A percentile compares a stretch with the other conserved stretches of the same genome.
phyloP scores from a whole-genome alignment of 148 eudicot genomes.

The Cornus controversa region DNA sequence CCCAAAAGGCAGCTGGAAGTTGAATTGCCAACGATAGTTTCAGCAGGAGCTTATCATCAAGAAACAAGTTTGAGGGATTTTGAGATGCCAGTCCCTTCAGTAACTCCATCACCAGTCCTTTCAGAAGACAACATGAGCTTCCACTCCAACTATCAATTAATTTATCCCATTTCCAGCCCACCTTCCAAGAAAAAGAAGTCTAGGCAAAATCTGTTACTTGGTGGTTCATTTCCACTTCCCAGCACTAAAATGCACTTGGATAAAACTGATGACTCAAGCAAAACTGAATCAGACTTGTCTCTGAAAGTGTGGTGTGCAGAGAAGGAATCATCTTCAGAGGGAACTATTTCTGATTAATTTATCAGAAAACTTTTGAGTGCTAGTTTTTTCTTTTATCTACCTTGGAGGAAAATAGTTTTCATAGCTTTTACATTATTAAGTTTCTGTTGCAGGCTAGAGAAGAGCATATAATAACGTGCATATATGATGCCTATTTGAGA shows the following conservation, averaged over 20 bases:
- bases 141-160: too few species aligned
- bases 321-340: conserved; percentile 6
- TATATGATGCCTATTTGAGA: too few species aligned
- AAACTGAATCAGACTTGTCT: conserved; percentile 2
- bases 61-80: neutral
- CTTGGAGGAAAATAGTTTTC: neutral
- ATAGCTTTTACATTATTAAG: neutral
- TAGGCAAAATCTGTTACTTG: neutral
- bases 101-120: too few species aligned
- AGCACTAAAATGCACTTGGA: neutral
- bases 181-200: neutral
- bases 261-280: neutral
- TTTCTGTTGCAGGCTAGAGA: neutral
- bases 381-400: too few species aligned
- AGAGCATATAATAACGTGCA: too few species aligned
- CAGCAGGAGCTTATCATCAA: neutral
- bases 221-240: neutral
- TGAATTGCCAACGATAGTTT: neutral
- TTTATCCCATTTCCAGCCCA: too few species aligned
- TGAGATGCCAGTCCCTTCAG: neutral
- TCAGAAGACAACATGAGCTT: too few species aligned
- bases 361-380: too few species aligned
- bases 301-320: neutral
- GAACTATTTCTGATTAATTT: conserved; percentile 9
- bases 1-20: neutral